Conservation (phyloP, 2,329 filamentous ascomycete species). For the Diplodia corticola region DNA sequence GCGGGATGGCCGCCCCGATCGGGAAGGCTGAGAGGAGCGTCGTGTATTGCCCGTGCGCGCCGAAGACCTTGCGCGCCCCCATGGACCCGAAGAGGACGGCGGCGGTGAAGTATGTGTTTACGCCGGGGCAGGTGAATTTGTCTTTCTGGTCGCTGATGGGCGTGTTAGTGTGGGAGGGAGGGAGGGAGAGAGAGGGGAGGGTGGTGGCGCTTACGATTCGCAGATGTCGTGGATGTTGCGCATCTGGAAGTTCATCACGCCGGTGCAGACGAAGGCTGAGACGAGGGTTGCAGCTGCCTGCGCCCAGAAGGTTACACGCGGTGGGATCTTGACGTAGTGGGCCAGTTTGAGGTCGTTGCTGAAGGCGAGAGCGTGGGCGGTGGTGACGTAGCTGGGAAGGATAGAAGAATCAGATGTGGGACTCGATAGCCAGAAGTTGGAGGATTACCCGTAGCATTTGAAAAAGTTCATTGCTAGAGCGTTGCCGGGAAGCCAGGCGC, state of each 20-base stretch:
- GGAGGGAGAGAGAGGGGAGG: neutral
- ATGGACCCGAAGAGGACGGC: conserved; percentile 67
- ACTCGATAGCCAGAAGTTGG: neutral
- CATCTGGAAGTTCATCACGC: conserved; percentile 60
- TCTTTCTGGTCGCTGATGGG: conserved; percentile 23
- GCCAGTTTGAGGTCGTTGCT: conserved; percentile 41
- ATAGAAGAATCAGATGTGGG: neutral
- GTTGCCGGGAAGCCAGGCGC: conserved; percentile 24
- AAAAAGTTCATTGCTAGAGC: conserved; percentile 25
- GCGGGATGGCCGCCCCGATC: conserved; percentile 61
- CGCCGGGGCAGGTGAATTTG: conserved; percentile 58
- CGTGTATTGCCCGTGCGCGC: conserved; percentile 65
- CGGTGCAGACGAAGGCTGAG: conserved; percentile 66
- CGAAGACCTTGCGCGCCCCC: conserved; percentile 70
- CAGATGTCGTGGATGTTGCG: conserved; percentile 65
- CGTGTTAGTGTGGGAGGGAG: neutral
- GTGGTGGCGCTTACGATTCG: conserved; percentile 35
- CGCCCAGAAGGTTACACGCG: conserved; percentile 67
- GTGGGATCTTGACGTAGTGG: conserved; percentile 58
- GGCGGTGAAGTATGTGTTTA: conserved; percentile 64
- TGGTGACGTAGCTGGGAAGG: conserved; percentile 22
- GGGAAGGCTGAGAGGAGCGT: conserved; percentile 52
- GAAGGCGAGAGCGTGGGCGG: conserved; percentile 25
- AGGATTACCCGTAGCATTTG: conserved; percentile 26
- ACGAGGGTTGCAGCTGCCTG: conserved; percentile 67